Evolutionary conservation across 2,329 filamentous ascomycete genomes (phyloP).

Genomic region (Ophiocordyceps camponoti-saundersi): DNA sequence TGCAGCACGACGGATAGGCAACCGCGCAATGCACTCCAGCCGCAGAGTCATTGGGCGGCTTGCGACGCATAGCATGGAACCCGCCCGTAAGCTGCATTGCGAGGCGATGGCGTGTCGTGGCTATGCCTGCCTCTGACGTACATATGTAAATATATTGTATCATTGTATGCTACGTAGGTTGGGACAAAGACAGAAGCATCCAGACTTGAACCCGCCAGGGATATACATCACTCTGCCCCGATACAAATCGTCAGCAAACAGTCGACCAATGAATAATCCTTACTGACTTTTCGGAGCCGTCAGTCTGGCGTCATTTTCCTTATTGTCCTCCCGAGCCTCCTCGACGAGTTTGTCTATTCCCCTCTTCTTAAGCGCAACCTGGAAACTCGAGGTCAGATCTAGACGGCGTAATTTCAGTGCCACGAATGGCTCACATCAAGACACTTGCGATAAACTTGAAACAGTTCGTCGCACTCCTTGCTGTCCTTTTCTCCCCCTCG

Average conservation of each 20-base stretch:
- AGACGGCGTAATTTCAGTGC: background rate
- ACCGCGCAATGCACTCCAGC: background rate
- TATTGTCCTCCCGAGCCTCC: slow-evolving; percentile 77
- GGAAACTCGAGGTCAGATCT: background rate
- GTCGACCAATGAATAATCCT: slow-evolving; percentile 3
- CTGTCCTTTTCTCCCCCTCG: slow-evolving; percentile 68
- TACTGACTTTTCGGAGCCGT: slow-evolving; percentile 22
- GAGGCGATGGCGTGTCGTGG: background rate
- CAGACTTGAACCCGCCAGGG: background rate
- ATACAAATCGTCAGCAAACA: background rate
- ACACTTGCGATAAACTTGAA: slow-evolving; percentile 78
- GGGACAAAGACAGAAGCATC: background rate
- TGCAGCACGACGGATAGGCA: background rate
- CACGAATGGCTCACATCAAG: slow-evolving; percentile 40
- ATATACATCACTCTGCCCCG: background rate
- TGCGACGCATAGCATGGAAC: background rate
- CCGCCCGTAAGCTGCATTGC: background rate
- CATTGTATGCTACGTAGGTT: background rate
- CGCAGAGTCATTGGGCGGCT: background rate
- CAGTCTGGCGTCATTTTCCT: slow-evolving; percentile 57
- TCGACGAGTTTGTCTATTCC: slow-evolving; percentile 89
- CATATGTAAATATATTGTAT: background rate
- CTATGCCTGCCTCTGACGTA: background rate
- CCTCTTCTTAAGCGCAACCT: slow-evolving; percentile 74
- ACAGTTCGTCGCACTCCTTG: slow-evolving; percentile 69